phyloP scores from a whole-genome alignment of 2,329 filamentous ascomycete genomes.

The Gaeumannomyces tritici region DNA sequence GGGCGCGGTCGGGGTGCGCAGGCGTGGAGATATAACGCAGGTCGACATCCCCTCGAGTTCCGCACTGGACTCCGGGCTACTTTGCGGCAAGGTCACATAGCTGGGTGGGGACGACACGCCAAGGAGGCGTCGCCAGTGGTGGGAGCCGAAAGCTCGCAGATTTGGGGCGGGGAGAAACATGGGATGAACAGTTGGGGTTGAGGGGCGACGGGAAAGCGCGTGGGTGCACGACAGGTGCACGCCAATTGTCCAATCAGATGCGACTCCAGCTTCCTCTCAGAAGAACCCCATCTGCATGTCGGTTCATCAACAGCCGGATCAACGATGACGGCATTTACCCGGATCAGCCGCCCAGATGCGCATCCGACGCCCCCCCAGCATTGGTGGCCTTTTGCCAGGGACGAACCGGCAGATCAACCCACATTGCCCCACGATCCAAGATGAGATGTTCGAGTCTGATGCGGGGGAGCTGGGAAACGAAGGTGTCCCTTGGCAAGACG shows the following conservation, averaged over 20 bases:
- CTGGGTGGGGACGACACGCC: too few species aligned
- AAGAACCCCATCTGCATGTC: not conserved
- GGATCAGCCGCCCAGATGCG: not conserved
- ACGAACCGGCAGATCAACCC: not conserved
- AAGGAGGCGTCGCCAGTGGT: not conserved
- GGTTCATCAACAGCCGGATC: not conserved
- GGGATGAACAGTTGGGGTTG: not conserved
- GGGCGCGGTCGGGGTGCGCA: not conserved
- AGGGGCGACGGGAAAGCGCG: not conserved
- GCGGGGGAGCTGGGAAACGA: too few species aligned
- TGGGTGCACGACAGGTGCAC: not conserved
- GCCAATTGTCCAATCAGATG: not conserved
- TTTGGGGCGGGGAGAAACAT: too few species aligned
- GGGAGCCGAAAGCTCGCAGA: not conserved
- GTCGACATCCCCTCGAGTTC: too few species aligned
- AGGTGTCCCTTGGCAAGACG: not conserved
- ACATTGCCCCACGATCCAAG: not conserved
- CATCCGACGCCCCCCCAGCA: not conserved
- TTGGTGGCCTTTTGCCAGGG: not conserved
- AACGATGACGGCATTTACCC: not conserved
- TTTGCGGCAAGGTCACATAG: not conserved
- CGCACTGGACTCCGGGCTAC: too few species aligned
- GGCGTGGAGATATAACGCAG: not conserved
- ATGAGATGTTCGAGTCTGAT: not conserved
- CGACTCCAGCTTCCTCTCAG: not conserved